Evolutionary conservation across 345 rosid species (phyloP).

Genomic region (Eucalyptus paniculata): DNA sequence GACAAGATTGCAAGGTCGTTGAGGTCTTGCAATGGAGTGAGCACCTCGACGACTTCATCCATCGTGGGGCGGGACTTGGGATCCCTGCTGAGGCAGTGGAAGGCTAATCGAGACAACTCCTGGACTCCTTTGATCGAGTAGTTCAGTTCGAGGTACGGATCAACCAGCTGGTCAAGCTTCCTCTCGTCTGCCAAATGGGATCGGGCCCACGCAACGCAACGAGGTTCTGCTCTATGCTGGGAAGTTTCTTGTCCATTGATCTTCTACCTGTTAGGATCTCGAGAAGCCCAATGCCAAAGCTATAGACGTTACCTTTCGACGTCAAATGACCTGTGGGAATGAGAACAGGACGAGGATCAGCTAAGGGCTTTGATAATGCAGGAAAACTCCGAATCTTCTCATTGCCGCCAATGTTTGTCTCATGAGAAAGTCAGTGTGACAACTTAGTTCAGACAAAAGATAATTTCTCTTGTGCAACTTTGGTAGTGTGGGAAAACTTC

Average conservation of each 20-base stretch:
- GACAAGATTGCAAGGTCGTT: conserved; percentile 56
- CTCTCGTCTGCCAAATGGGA: conserved; percentile 75
- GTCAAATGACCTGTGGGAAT: conserved; percentile 58
- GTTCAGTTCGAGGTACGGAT: conserved; percentile 78
- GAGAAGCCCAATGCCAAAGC: conserved; percentile 84
- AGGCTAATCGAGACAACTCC: conserved; percentile 54
- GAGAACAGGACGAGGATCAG: neutral
- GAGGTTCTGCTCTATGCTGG: conserved; percentile 77
- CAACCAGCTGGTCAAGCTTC: conserved; percentile 59
- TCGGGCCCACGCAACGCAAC: conserved; percentile 71
- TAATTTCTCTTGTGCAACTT: neutral
- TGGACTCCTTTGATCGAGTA: conserved; percentile 72
- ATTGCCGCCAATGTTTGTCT: neutral
- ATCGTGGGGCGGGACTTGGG: conserved; percentile 56
- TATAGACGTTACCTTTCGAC: conserved; percentile 82
- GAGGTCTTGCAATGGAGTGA: conserved; percentile 55
- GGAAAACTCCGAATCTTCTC: too few species aligned
- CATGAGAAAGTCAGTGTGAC: neutral
- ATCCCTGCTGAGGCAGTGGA: conserved; percentile 54
- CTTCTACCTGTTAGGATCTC: conserved; percentile 87
- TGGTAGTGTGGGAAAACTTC: rapidly evolving
- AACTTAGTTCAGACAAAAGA: neutral
- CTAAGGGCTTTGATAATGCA: neutral
- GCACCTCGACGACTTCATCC: conserved; percentile 55
- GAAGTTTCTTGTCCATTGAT: conserved; percentile 89